Conservation (phyloP, 768 basidiomycete species). For the Leucocoprinus birnbaumii region DNA sequence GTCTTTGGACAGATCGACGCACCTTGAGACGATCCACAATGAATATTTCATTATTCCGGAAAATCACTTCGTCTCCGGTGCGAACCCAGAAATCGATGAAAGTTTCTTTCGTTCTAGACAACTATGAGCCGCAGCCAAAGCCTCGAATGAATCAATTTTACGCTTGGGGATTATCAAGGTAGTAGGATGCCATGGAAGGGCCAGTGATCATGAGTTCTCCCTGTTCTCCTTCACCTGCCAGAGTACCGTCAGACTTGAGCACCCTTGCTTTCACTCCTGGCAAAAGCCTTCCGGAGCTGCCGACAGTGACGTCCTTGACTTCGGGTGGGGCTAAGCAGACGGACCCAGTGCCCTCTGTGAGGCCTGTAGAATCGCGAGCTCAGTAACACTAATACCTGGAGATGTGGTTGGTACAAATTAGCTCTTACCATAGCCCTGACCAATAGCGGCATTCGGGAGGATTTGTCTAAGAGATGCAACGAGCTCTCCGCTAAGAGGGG, state of each 20-base stretch:
- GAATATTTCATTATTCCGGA: conserved; percentile 59
- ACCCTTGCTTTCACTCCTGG: conserved; percentile 57
- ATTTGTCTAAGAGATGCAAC: conserved; percentile 40
- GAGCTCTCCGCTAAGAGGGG: conserved; percentile 59
- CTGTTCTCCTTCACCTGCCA: conserved; percentile 53
- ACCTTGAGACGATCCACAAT: conserved; percentile 77
- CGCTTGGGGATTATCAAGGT: conserved; percentile 58
- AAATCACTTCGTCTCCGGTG: conserved; percentile 73
- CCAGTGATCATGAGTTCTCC: conserved; percentile 62
- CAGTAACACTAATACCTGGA: neutral
- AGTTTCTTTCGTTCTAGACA: conserved; percentile 55
- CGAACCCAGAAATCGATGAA: conserved; percentile 65
- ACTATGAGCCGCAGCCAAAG: conserved; percentile 2
- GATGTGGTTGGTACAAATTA: too few relatives aligned
- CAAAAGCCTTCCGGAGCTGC: conserved; percentile 55
- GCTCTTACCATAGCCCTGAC: conserved; percentile 57
- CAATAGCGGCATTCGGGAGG: conserved; percentile 58
- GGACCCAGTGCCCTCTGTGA: conserved; percentile 62
- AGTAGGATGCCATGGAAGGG: conserved; percentile 59
- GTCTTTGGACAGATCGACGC: neutral
- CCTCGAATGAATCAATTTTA: conserved; percentile 30
- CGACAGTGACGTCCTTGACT: conserved; percentile 44
- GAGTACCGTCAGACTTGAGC: conserved; percentile 53
- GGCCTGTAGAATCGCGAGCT: conserved; percentile 33
- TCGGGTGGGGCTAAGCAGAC: conserved; percentile 42